A percentile compares a stretch with the other conserved stretches of the same genome.
Conservation (phyloP, 2,329 filamentous ascomycete species). For the Apiospora arundinis region DNA sequence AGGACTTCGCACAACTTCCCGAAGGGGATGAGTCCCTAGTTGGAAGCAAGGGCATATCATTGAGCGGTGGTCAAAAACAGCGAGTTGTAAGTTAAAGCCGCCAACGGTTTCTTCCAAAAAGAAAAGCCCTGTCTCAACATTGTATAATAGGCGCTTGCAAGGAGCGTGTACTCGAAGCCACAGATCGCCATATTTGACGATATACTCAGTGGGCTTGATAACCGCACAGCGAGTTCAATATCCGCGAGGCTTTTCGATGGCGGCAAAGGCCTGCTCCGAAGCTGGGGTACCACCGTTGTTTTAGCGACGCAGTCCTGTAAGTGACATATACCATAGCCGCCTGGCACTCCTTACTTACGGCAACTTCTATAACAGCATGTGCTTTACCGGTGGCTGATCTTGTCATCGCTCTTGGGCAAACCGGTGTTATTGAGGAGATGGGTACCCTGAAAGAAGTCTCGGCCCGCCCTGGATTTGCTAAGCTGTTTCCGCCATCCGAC, state of each 20-base stretch:
- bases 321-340: background rate
- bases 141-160: constrained; percentile 21
- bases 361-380: background rate
- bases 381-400: constrained; percentile 8
- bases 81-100: constrained; percentile 30
- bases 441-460: constrained; percentile 17
- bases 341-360: background rate
- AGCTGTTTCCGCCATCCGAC: background rate
- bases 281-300: constrained; percentile 9
- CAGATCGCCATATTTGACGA: constrained; percentile 17
- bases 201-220: constrained; percentile 15
- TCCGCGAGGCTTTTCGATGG: background rate
- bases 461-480: background rate
- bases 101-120: background rate
- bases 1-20: constrained; percentile 39
- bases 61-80: constrained; percentile 48
- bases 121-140: background rate
- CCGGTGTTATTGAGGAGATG: constrained; percentile 8
- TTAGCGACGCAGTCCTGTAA: constrained; percentile 11
- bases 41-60: constrained; percentile 44
- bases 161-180: constrained; percentile 15
- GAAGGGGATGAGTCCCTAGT: constrained; percentile 41
- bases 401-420: background rate
- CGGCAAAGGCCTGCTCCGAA: constrained; percentile 2
- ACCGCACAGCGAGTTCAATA: background rate